Evolutionary conservation across 495 filamentous ascomycete species (phyloP).

Genomic region (Neurospora pannonica): DNA sequence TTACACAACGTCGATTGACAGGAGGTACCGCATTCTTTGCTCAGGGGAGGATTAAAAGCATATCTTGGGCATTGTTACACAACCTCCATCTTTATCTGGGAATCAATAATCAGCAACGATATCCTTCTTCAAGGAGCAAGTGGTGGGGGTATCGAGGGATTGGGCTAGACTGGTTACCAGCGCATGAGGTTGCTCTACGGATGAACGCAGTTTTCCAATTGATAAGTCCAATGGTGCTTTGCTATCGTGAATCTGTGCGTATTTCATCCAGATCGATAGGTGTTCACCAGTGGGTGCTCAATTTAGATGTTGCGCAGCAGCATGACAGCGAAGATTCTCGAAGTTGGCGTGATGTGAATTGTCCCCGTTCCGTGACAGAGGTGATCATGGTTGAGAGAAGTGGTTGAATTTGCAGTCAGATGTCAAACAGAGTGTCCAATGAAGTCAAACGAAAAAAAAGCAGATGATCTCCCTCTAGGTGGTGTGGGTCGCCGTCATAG

Average conservation of each 20-base stretch:
- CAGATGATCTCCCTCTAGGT: background rate
- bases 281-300: background rate
- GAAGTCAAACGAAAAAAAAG: background rate
- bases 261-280: too few species aligned
- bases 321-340: background rate
- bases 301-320: background rate
- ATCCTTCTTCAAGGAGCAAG: background rate
- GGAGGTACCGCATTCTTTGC: background rate
- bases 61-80: background rate
- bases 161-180: background rate
- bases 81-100: background rate
- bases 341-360: background rate
- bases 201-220: background rate
- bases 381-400: background rate
- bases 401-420: background rate
- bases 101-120: background rate
- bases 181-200: background rate
- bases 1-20: background rate
- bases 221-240: background rate
- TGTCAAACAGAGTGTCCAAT: background rate
- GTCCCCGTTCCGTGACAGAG: background rate
- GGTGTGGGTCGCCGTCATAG: background rate
- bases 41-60: background rate
- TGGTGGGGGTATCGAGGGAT: background rate
- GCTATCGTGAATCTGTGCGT: background rate